Base-by-base conservation (phyloP, 148 eudicot species). In the Nepenthes gracilis region DNA sequence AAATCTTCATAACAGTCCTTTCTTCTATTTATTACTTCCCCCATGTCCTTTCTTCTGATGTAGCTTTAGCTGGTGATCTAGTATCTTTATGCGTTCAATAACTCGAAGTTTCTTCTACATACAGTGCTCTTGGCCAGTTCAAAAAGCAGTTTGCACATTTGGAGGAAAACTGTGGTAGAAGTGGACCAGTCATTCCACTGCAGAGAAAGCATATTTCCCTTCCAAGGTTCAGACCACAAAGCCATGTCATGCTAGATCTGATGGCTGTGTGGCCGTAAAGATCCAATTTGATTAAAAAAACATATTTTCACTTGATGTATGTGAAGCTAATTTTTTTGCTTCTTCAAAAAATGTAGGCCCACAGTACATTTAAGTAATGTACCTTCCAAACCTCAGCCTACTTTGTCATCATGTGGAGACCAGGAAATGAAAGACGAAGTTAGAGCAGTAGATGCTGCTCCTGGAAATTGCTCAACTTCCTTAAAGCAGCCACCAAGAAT, bases 101-200 rank as follows among this genome's bases (percentile, higher is more conserved):
- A 48, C 32, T 35, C 43, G 51, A 4, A 43, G 49, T 55, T 55
- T 45, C 58, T 55, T 54, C 14, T 8, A 34, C 63, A 47, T 59
- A 71, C 82, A 84, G 95, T 71, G 95, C 95, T 36, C 64, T 82
- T 64, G 87, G 87, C 66, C 90, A 82, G 50, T 83, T 86, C 59
- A 81, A 80, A 55, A 79, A 71, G 76, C 94, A 86, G 67, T 83
- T 86, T 81, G 88, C 86, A 2, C 80, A 83, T 75, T 77, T 86
- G 36, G 94, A 83, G 69, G 94, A 86, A 74, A 86, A 63, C 67
- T 64, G 59, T 58, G 95, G 87, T 35, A 80, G 81, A 60, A 80
- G 85, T 49, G 87, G 85, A 60, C 95, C 95, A 10, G 85, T 87
- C 58, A 84, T 81, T 40, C 85, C 83, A 12, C 75, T 81, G 52